Conservation (phyloP, 495 filamentous ascomycete species). For the Aspergillus sclerotiicarbonarius region DNA sequence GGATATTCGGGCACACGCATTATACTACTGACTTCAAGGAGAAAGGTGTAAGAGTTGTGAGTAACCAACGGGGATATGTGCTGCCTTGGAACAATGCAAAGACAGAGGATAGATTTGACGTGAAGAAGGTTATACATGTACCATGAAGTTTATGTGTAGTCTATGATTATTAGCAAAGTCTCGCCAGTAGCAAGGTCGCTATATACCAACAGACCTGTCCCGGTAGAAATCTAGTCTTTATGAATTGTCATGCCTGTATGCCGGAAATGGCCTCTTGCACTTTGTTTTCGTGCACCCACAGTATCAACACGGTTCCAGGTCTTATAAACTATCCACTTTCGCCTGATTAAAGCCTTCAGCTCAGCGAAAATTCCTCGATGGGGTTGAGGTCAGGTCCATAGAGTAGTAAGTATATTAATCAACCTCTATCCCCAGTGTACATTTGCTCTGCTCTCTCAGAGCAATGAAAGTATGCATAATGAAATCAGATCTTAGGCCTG, state of each 20-base stretch:
- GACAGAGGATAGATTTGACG: constrained; percentile 21
- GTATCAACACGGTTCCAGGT: constrained; percentile 31
- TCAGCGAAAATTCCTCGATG: constrained; percentile 32
- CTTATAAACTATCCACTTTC: constrained; percentile 16
- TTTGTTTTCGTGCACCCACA: constrained; percentile 20
- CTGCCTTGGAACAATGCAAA: constrained; percentile 23
- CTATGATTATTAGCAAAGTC: background rate
- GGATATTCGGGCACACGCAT: constrained; percentile 58
- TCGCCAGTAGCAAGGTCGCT: background rate
- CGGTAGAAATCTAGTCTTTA: too few relatives aligned
- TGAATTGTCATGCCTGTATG: constrained; percentile 19
- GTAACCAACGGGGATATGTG: constrained; percentile 55
- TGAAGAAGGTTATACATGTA: constrained; percentile 22
- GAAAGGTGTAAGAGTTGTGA: constrained; percentile 40
- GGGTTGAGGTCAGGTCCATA: constrained; percentile 31
- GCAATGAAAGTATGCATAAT: constrained; percentile 43
- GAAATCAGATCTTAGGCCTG: constrained; percentile 39
- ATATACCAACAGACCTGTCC: too few relatives aligned
- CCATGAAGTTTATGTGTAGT: background rate
- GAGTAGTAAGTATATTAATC: constrained; percentile 29
- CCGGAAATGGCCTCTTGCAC: constrained; percentile 28
- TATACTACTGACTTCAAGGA: constrained; percentile 42
- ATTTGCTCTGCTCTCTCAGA: constrained; percentile 31
- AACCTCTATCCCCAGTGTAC: constrained; percentile 37
- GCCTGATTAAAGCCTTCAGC: constrained; percentile 25